Base-by-base conservation (phyloP, 75 land plant genomes). In the Ceratopteris richardii region DNA sequence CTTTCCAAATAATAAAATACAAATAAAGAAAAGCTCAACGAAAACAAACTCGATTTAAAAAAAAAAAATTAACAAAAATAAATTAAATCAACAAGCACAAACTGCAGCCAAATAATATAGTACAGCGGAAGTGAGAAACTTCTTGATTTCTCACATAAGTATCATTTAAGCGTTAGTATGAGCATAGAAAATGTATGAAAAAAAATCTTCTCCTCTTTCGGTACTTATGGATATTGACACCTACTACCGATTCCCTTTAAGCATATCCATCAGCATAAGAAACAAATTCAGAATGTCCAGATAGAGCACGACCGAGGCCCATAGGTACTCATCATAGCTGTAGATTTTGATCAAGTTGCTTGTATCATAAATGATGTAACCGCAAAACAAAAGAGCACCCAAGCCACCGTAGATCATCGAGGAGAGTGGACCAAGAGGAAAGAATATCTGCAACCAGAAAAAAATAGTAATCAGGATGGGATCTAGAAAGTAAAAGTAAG, bases 271-370 rank as follows among this genome's bases (percentile, higher is more conserved):
- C 27, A 91, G 57, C 51, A 82, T 17, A 27, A 91, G 74, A 63
- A 91, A 91, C 47, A 91, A 64, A 65, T 91, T 91, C 63, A 91
- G 71, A 56, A 91, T 72, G 64, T 91, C 97, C 60, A 91, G 63
- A 60, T 91, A 91, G n/a, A 91, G 88, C 27, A 79, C 80, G 1
- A 84, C 85, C 1, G 97, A 85, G 9, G 97, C 97, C 97, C 85
- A 82, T 13, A 91, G 70, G 67, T 88, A 88, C 31, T 88, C 82
- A 54, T 91, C 97, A 53, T 84, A 84, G 44, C 74, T 82, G 77
- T 65, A 82, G 14, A 94, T 78, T 76, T 88, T 91, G 62, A 91
- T 91, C 61, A 91, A 61, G 47, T 87, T 81, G 63, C 82, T 83
- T 11, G 94, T 91, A 71, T 91, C 97, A 57, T 82, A 91, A 0